Conservation (phyloP, 2,329 filamentous ascomycete genomes). For the Ambrosiella beaveri region DNA sequence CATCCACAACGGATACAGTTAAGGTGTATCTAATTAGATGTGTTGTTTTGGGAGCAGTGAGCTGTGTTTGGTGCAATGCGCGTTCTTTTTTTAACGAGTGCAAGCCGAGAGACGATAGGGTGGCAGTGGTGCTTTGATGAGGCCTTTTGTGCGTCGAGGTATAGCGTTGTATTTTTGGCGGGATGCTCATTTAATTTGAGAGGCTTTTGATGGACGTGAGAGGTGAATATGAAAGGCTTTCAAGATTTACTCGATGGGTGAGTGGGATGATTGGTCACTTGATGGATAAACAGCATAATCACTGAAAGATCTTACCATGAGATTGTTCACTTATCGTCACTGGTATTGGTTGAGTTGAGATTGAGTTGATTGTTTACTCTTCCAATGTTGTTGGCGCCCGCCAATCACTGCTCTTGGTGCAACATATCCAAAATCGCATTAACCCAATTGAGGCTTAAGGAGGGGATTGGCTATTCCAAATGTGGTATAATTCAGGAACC, state of each 20-base stretch:
- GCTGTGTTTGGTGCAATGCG: no score
- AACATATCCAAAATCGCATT: not conserved
- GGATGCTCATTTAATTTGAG: not conserved
- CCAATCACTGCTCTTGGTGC: not conserved
- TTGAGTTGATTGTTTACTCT: not conserved
- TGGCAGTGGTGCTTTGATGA: not conserved
- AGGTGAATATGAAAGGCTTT: not conserved
- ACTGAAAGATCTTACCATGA: no score
- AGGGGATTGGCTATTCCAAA: not conserved
- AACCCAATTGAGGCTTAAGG: not conserved
- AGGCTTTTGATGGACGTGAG: not conserved
- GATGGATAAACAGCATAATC: no score
- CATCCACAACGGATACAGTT: no score
- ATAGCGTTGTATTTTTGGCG: not conserved
- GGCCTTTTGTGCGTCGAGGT: not conserved
- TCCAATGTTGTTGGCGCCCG: not conserved
- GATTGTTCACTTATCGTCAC: no score
- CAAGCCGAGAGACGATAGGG: not conserved
- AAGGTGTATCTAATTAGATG: no score
- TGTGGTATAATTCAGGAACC: not conserved
- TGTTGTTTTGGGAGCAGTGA: no score
- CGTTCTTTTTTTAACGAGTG: no score
- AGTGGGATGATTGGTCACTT: not conserved
- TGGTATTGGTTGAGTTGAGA: not conserved
- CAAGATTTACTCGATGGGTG: not conserved